Percentiles rank a stretch among this genome's conserved stretches.
Evolutionary conservation across 345 rosid species (phyloP).

Genomic region (Dipteronia dyeriana): DNA sequence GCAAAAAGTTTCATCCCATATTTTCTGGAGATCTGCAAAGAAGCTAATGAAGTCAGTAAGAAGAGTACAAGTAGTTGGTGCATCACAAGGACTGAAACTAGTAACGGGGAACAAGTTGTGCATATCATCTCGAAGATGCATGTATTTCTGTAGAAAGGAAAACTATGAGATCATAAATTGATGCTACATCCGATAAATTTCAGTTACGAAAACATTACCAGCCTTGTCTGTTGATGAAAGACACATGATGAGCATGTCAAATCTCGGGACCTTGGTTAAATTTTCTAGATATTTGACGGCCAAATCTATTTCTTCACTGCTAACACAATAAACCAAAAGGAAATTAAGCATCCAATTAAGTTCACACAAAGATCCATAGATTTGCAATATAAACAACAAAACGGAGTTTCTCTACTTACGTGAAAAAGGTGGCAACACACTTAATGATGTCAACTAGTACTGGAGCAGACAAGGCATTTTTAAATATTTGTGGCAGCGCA

Average conservation of each 20-base stretch:
- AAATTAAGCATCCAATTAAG: background rate
- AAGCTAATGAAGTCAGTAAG: conserved; percentile 26
- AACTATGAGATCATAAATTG: background rate
- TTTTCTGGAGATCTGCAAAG: conserved; percentile 64
- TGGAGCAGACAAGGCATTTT: conserved; percentile 71
- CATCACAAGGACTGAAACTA: background rate
- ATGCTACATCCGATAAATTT: background rate
- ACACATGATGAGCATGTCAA: conserved; percentile 70
- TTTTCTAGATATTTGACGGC: conserved; percentile 70
- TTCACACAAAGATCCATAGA: background rate
- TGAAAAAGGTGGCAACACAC: conserved; percentile 66
- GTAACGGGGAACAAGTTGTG: background rate
- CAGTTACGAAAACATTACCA: conserved; percentile 48
- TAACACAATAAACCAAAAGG: conserved; percentile 16
- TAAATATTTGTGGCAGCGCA: conserved; percentile 77
- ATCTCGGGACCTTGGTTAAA: conserved; percentile 87
- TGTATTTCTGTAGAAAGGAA: background rate
- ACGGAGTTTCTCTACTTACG: conserved; percentile 40
- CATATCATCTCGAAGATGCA: background rate
- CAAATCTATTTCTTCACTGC: conserved; percentile 72
- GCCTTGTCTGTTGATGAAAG: conserved; percentile 71
- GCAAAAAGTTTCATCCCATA: conserved; percentile 74
- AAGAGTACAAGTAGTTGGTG: background rate
- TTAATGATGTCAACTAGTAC: conserved; percentile 69
- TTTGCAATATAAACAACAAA: conserved; percentile 6